Evolutionary conservation across 176 grass and related monocot genomes (phyloP).

Genomic region (Oryza rufipogon): DNA sequence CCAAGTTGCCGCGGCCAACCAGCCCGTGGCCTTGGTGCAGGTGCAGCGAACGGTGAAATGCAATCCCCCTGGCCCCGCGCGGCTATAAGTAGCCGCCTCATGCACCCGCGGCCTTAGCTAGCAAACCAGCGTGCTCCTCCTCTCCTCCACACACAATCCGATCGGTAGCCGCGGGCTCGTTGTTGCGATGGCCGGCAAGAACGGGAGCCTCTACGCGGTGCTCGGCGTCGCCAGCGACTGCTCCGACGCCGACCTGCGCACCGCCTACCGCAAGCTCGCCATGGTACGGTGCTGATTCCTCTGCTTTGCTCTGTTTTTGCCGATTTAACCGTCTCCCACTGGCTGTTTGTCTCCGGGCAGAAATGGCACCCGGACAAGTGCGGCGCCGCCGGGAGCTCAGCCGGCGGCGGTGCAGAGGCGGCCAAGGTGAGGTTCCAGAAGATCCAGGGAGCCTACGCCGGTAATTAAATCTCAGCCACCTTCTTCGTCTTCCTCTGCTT

Average conservation of each 20-base stretch:
- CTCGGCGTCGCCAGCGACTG: conserved; percentile 67
- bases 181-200: conserved; percentile 29
- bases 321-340: not conserved
- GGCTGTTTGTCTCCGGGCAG: conserved; percentile 24
- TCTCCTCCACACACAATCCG: not conserved
- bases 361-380: conserved; percentile 81
- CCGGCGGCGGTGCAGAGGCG: conserved; percentile 27
- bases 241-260: conserved; percentile 70
- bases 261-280: conserved; percentile 73
- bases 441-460: conserved; percentile 69
- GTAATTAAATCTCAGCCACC: conserved; percentile 17
- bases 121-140: too few relatives aligned
- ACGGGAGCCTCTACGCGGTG: conserved; percentile 55
- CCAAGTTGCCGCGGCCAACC: not conserved
- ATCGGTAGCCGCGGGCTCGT: too few relatives aligned
- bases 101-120: conserved; percentile 11
- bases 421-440: conserved; percentile 70
- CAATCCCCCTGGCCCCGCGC: not conserved
- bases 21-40: not conserved
- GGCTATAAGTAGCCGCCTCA: conserved; percentile 39
- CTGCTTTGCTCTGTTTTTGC: not conserved
- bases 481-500: not conserved
- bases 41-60: conserved; percentile 31
- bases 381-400: conserved; percentile 39
- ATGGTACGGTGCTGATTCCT: conserved; percentile 29